A percentile compares a stretch with the other conserved stretches of the same genome.
phyloP scores from a whole-genome alignment of 2,329 filamentous ascomycete genomes.

The Fusarium annulatum region DNA sequence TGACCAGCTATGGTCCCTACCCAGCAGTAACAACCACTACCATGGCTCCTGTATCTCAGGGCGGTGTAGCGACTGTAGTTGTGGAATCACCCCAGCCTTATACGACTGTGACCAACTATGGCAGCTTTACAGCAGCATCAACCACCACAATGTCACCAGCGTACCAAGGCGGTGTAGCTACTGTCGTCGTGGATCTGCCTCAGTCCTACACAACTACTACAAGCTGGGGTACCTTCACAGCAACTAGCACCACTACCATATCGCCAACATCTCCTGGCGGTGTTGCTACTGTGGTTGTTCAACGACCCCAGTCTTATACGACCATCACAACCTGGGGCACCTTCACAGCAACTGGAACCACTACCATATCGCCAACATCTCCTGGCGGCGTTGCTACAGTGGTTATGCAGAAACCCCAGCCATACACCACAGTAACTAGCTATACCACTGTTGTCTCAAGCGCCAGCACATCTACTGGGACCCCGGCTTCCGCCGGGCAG shows the following conservation, averaged over 20 bases:
- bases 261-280: neutral
- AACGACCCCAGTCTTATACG: neutral
- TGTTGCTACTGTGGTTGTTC: neutral
- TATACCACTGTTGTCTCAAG: neutral
- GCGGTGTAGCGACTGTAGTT: neutral
- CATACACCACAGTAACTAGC: neutral
- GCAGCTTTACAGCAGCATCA: neutral
- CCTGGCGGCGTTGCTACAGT: neutral
- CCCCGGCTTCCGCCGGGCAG: neutral
- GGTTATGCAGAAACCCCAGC: neutral
- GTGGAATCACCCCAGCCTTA: neutral
- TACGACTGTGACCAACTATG: neutral
- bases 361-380: neutral
- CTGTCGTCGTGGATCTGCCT: neutral
- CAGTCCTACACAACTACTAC: neutral
- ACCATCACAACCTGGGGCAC: too few relatives aligned
- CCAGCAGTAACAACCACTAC: neutral
- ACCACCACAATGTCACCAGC: neutral
- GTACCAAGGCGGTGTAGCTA: neutral
- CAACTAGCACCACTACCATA: neutral
- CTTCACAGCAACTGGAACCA: accelerated
- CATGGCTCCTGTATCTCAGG: neutral
- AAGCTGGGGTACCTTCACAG: neutral
- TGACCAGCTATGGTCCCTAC: neutral
- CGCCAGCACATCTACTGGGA: neutral